These are phyloP conservation scores for Cadophora sp. DNA, from an alignment of 2,329 filamentous ascomycete genomes.

Conservation along the genomic window DNA sequence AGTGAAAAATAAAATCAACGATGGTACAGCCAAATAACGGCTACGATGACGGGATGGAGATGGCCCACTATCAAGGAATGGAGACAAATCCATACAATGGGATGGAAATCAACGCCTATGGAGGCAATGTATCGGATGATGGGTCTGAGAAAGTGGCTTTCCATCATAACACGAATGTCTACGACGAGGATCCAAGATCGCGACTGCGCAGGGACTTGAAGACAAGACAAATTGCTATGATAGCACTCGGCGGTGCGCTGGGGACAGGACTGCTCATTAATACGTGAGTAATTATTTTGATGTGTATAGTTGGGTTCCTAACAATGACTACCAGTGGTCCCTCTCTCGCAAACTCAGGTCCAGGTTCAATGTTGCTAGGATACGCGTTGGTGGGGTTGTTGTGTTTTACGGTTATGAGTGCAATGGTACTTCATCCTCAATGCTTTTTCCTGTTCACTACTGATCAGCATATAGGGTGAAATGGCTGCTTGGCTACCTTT, in stretches of 20 bases:
- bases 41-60: conserved; percentile 26
- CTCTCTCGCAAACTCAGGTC: conserved; percentile 54
- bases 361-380: conserved; percentile 73
- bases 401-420: conserved; percentile 83
- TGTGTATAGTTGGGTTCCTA: neutral
- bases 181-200: conserved; percentile 38
- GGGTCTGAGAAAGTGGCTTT: conserved; percentile 29
- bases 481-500: conserved; percentile 86
- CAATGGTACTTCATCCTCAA: conserved; percentile 53
- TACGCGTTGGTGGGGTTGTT: conserved; percentile 73
- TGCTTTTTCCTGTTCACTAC: neutral
- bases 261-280: conserved; percentile 71
- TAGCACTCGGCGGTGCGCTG: conserved; percentile 73
- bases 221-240: conserved; percentile 64
- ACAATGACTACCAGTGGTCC: conserved; percentile 45
- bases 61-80: conserved; percentile 28
- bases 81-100: conserved; percentile 25
- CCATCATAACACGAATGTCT: conserved; percentile 23
- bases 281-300: conserved; percentile 45
- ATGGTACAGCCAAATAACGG: conserved; percentile 18
- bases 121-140: conserved; percentile 24
- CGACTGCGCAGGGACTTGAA: conserved; percentile 57
- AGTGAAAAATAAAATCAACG: neutral
- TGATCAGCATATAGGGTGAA: conserved; percentile 58
- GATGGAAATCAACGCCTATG: conserved; percentile 28